These are phyloP conservation scores for Exophiala mesophila DNA, from an alignment of 2,329 filamentous ascomycete genomes.

Conservation along the genomic window DNA sequence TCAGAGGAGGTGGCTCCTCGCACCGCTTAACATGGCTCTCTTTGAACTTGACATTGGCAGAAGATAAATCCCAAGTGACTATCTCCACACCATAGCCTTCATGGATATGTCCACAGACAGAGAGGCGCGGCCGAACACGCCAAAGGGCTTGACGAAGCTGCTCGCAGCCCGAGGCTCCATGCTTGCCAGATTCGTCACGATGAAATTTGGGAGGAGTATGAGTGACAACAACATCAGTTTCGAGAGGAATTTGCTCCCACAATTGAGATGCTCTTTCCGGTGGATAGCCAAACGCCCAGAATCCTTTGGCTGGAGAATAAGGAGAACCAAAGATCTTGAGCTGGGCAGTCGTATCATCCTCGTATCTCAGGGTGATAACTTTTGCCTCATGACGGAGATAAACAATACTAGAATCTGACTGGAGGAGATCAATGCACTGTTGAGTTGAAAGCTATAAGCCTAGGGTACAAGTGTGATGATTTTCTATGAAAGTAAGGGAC, in stretches of 20 bases:
- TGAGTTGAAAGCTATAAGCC: no score
- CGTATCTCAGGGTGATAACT: conserved; percentile 40
- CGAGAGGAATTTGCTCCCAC: conserved; percentile 48
- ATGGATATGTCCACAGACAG: conserved; percentile 58
- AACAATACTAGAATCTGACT: conserved; percentile 41
- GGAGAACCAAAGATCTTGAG: conserved; percentile 58
- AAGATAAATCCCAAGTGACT: conserved; percentile 42
- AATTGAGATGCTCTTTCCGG: conserved; percentile 37
- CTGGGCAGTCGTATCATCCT: conserved; percentile 42
- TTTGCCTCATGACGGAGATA: conserved; percentile 50
- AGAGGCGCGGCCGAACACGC: conserved; percentile 46
- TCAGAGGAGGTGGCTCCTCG: conserved; percentile 44
- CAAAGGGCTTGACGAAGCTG: conserved; percentile 42
- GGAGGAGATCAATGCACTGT: conserved; percentile 42
- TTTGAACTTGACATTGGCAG: conserved; percentile 27
- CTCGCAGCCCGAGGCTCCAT: conserved; percentile 44
- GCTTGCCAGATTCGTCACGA: conserved; percentile 39
- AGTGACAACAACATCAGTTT: conserved; percentile 52
- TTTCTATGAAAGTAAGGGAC: no score
- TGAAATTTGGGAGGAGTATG: conserved; percentile 52
- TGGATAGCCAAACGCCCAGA: conserved; percentile 55
- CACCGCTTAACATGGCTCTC: conserved; percentile 35
- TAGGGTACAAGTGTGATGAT: no score
- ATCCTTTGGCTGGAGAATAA: conserved; percentile 42
- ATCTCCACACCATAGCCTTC: conserved; percentile 51